These are phyloP conservation scores for Chaetomiaceae sp. DNA, from an alignment of 2,329 filamentous ascomycete genomes.

Conservation along the genomic window DNA sequence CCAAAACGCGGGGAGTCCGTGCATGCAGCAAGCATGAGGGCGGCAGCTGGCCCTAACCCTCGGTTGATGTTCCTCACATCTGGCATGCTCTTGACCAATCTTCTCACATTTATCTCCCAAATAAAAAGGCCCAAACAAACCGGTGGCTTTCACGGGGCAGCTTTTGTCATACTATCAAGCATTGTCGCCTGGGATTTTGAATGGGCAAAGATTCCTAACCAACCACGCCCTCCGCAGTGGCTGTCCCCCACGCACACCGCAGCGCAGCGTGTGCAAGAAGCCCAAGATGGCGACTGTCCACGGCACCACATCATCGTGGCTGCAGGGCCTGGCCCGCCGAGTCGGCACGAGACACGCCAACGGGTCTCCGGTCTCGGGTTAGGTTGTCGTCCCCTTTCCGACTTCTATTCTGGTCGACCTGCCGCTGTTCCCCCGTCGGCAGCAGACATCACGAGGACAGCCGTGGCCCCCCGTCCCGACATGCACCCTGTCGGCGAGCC, in stretches of 20 bases:
- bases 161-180: not conserved
- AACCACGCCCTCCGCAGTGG: not conserved
- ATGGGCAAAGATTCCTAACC: not conserved
- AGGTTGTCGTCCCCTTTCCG: not conserved
- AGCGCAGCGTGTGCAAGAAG: not conserved
- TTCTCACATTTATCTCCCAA: too few species aligned
- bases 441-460: not conserved
- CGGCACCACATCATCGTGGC: not conserved
- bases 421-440: not conserved
- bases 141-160: not conserved
- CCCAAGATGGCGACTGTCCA: not conserved
- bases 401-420: not conserved
- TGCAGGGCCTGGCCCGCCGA: not conserved
- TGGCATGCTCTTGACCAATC: too few species aligned
- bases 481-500: constrained; percentile 6
- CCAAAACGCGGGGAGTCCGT: constrained; percentile 4
- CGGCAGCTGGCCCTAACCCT: not conserved
- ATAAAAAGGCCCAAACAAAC: too few species aligned
- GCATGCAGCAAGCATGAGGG: not conserved
- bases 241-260: not conserved
- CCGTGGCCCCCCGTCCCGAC: not conserved
- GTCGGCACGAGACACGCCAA: not conserved
- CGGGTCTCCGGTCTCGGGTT: not conserved
- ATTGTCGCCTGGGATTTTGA: constrained; percentile 1
- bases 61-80: too few species aligned